Evolutionary conservation across 116 monocot genomes (phyloP).

Genomic region (Phalaenopsis hybrid): DNA sequence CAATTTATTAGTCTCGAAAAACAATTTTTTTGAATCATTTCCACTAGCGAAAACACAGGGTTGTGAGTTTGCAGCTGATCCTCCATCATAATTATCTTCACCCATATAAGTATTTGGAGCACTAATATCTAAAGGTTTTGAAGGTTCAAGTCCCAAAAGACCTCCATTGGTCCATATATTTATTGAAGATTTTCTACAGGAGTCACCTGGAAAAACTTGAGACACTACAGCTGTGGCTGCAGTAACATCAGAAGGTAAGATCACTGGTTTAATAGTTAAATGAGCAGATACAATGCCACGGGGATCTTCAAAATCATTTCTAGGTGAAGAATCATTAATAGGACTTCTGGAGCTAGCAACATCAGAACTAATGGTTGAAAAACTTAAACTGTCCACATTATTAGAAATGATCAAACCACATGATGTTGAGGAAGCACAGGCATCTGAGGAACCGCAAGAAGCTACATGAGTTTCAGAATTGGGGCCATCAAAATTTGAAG

Average conservation of each 20-base stretch:
- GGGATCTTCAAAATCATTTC: constrained; percentile 8
- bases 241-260: constrained; percentile 1
- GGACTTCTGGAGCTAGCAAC: constrained; percentile 7
- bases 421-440: constrained; percentile 9
- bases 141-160: constrained; percentile 88
- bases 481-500: constrained; percentile 18
- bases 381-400: background rate
- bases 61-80: constrained; percentile 12
- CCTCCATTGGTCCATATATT: constrained; percentile 90
- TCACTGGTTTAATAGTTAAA: constrained; percentile 1
- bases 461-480: constrained; percentile 17
- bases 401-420: constrained; percentile 12
- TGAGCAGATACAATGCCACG: constrained; percentile 6
- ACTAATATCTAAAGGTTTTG: constrained; percentile 73
- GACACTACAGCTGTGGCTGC: background rate
- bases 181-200: constrained; percentile 21
- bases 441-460: constrained; percentile 13
- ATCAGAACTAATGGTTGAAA: constrained; percentile 1
- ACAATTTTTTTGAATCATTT: background rate
- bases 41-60: background rate
- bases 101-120: constrained; percentile 4
- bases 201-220: constrained; percentile 20
- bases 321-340: constrained; percentile 1
- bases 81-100: constrained; percentile 4
- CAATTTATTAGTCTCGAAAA: background rate